Conservation (phyloP, 2,329 filamentous ascomycete genomes). For the Monascus ruber region DNA sequence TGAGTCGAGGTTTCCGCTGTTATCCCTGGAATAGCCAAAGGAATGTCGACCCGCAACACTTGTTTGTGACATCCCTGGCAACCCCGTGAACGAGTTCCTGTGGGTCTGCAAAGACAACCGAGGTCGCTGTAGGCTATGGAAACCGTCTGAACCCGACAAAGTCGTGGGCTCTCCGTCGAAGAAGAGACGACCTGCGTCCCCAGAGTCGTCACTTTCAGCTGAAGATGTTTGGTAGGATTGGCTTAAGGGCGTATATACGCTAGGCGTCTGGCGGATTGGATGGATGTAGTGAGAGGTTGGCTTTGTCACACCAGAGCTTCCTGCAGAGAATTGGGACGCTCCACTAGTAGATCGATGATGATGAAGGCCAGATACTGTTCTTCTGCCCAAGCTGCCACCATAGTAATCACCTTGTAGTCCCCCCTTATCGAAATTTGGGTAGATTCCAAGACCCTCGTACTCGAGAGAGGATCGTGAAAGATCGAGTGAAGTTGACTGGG, state of each 20-base stretch:
- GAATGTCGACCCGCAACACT: conserved; percentile 40
- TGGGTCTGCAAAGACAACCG: conserved; percentile 27
- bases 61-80: conserved; percentile 41
- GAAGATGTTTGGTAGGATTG: conserved; percentile 40
- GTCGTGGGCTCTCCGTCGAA: conserved; percentile 31
- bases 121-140: conserved; percentile 12
- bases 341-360: conserved; percentile 43
- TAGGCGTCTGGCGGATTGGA: conserved; percentile 44
- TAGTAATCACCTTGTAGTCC: conserved; percentile 28
- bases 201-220: conserved; percentile 33
- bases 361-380: conserved; percentile 26
- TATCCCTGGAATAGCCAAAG: conserved; percentile 39
- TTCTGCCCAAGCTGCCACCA: conserved; percentile 21
- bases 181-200: conserved; percentile 34
- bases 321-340: conserved; percentile 41
- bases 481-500: conserved; percentile 39
- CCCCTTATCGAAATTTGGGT: conserved; percentile 23
- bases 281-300: conserved; percentile 43
- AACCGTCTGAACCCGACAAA: conserved; percentile 14
- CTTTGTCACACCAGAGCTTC: conserved; percentile 35
- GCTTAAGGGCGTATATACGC: conserved; percentile 41
- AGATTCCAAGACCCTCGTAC: conserved; percentile 47
- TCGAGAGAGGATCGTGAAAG: conserved; percentile 45
- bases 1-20: conserved; percentile 38
- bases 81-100: conserved; percentile 33